phyloP scores from a whole-genome alignment of 1,139 yeast species.

The Diutina pseudorugosa region DNA sequence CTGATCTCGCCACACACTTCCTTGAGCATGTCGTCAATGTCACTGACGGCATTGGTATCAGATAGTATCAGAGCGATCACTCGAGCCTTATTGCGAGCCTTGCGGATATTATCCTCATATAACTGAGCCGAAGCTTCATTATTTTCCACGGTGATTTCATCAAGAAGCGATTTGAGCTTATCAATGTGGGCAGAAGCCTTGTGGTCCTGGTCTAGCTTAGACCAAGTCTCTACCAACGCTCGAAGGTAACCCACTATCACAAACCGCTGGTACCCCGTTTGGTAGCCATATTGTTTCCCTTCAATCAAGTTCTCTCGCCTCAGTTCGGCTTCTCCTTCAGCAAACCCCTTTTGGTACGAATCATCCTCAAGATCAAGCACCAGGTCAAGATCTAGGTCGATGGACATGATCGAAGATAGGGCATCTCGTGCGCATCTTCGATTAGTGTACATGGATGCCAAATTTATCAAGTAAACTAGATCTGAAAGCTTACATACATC shows the following conservation, averaged over 20 bases:
- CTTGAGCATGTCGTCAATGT: neutral
- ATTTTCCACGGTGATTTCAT: neutral
- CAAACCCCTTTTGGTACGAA: slow-evolving; percentile 50
- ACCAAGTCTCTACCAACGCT: slow-evolving; percentile 28
- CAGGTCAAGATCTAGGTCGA: slow-evolving; percentile 22
- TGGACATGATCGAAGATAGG: slow-evolving; percentile 4
- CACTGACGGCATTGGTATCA: neutral
- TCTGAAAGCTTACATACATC: too few relatives aligned
- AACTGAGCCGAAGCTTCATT: neutral
- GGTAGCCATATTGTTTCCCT: slow-evolving; percentile 71
- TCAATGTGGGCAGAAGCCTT: neutral
- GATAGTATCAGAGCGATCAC: neutral
- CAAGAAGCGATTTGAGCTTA: neutral
- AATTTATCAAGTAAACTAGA: too few relatives aligned
- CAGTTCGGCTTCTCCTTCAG: slow-evolving; percentile 39
- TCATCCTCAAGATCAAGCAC: slow-evolving; percentile 42
- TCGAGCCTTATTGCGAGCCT: neutral
- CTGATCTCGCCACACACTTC: neutral
- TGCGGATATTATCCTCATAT: neutral
- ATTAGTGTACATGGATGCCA: too few relatives aligned
- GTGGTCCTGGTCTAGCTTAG: neutral
- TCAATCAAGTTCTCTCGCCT: slow-evolving; percentile 36
- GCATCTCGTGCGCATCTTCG: too few relatives aligned
- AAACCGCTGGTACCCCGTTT: slow-evolving; percentile 66
- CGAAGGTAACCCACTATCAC: slow-evolving; percentile 50